phyloP scores from a whole-genome alignment of 768 basidiomycete species.

The Podaxis carcinomalis region DNA sequence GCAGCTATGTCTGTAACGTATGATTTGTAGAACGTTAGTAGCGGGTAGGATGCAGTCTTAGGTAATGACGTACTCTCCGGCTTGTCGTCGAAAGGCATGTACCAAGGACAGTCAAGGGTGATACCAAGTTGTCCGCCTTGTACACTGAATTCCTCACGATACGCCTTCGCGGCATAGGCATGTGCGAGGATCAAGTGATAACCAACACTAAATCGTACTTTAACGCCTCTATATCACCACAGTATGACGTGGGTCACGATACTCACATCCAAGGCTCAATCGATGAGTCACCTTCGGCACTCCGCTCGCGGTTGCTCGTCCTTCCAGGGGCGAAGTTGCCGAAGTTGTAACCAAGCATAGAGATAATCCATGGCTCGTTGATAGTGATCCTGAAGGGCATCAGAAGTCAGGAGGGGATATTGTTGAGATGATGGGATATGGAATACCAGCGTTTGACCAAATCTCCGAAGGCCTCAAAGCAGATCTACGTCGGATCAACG shows the following conservation, averaged over 20 bases:
- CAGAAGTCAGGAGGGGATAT: background rate
- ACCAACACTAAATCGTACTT: constrained; percentile 41
- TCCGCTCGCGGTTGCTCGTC: constrained; percentile 53
- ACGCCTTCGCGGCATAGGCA: constrained; percentile 58
- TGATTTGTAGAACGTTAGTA: background rate
- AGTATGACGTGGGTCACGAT: background rate
- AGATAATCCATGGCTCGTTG: constrained; percentile 71
- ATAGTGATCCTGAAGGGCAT: constrained; percentile 49
- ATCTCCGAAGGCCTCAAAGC: constrained; percentile 69
- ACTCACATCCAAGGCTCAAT: constrained; percentile 64
- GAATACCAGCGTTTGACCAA: constrained; percentile 66
- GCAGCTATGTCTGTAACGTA: constrained; percentile 48
- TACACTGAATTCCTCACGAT: constrained; percentile 50
- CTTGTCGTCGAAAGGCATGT: constrained; percentile 59
- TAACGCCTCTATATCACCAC: background rate
- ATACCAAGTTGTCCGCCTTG: constrained; percentile 68
- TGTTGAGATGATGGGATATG: background rate
- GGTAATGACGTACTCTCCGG: constrained; percentile 50
- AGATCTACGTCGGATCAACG: constrained; percentile 32
- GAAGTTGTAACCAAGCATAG: constrained; percentile 59
- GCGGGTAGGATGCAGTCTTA: too few species aligned
- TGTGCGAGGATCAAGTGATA: constrained; percentile 70
- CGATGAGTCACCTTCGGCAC: constrained; percentile 52
- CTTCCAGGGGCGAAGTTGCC: constrained; percentile 70
- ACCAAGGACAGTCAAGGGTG: constrained; percentile 66